Evolutionary conservation across 2,329 filamentous ascomycete species (phyloP).

Genomic region (Geoglossum cookeanum): DNA sequence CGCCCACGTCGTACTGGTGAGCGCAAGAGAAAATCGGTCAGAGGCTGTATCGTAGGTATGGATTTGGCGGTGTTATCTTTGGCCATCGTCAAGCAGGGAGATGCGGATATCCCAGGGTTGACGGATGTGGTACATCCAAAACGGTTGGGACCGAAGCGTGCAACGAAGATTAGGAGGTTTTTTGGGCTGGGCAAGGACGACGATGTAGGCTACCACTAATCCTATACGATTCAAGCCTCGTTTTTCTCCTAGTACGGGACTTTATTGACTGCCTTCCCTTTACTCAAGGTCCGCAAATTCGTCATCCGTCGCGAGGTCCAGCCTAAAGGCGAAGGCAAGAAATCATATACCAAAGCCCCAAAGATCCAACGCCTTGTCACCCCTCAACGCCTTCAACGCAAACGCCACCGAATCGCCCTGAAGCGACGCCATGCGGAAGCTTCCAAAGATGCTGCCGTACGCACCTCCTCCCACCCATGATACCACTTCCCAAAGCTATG

Average conservation of each 20-base stretch:
- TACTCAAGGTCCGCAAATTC: slow-evolving; percentile 80
- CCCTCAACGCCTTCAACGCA: slow-evolving; percentile 99
- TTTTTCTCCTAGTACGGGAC: background rate
- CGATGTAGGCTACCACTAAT: slow-evolving; percentile 66
- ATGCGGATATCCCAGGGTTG: slow-evolving; percentile 79
- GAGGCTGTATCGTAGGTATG: slow-evolving; percentile 94
- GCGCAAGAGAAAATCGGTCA: slow-evolving; percentile 98
- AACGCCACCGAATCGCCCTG: slow-evolving; percentile 92
- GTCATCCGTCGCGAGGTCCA: slow-evolving; percentile 97
- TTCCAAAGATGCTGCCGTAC: slow-evolving; percentile 96
- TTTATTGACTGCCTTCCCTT: background rate
- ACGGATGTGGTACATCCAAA: slow-evolving; percentile 98
- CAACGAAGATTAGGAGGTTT: slow-evolving; percentile 99
- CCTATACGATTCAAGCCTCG: background rate
- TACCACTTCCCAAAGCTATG: background rate
- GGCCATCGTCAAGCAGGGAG: slow-evolving; percentile 94
- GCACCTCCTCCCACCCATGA: slow-evolving; percentile 20
- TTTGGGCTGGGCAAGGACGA: slow-evolving; percentile 99
- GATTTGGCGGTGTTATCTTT: slow-evolving; percentile 92
- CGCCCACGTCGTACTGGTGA: slow-evolving; percentile 92
- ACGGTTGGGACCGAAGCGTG: slow-evolving; percentile 97
- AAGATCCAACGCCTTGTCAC: slow-evolving; percentile 99
- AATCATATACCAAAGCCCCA: slow-evolving; percentile 98
- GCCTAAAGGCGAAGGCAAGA: slow-evolving; percentile 94
- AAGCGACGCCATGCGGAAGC: slow-evolving; percentile 96